Conservation (phyloP, 768 basidiomycete genomes). For the Amanita pseudoporphyria region DNA sequence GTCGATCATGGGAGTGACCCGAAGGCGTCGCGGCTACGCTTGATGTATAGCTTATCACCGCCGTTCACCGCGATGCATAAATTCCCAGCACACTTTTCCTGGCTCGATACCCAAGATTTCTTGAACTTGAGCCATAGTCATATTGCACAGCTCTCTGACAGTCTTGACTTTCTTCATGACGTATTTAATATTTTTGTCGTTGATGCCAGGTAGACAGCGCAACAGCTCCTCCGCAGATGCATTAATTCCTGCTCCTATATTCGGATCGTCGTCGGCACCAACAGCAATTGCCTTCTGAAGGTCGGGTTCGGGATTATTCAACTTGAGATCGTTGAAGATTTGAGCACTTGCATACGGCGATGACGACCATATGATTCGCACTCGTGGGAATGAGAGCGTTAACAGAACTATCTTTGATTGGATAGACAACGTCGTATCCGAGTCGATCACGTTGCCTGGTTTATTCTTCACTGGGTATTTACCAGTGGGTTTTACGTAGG, state of each 20-base stretch:
- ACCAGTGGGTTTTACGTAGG: conserved; percentile 48
- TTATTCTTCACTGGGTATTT: conserved; percentile 53
- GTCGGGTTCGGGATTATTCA: conserved; percentile 73
- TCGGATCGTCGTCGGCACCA: conserved; percentile 71
- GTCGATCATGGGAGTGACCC: too few species aligned
- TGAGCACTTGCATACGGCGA: conserved; percentile 88
- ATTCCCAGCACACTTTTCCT: conserved; percentile 72
- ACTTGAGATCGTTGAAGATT: conserved; percentile 89
- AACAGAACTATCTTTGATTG: conserved; percentile 93
- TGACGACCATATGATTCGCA: conserved; percentile 96
- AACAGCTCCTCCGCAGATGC: conserved; percentile 76
- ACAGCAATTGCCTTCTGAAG: conserved; percentile 62
- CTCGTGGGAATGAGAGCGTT: conserved; percentile 79
- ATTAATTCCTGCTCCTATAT: conserved; percentile 61
- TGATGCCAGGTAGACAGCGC: conserved; percentile 75
- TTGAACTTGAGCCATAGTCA: conserved; percentile 54
- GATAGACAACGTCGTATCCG: conserved; percentile 40
- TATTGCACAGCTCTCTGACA: conserved; percentile 64
- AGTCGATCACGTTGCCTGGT: conserved; percentile 13
- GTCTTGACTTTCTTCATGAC: conserved; percentile 76
- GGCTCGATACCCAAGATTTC: conserved; percentile 72
- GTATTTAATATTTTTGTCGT: conserved; percentile 73
- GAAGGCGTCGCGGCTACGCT: too few species aligned
- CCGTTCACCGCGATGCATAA: conserved; percentile 64
- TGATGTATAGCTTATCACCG: not conserved